phyloP scores from a whole-genome alignment of 1,139 yeast genomes.

The Trichomonascaceae sp. region DNA sequence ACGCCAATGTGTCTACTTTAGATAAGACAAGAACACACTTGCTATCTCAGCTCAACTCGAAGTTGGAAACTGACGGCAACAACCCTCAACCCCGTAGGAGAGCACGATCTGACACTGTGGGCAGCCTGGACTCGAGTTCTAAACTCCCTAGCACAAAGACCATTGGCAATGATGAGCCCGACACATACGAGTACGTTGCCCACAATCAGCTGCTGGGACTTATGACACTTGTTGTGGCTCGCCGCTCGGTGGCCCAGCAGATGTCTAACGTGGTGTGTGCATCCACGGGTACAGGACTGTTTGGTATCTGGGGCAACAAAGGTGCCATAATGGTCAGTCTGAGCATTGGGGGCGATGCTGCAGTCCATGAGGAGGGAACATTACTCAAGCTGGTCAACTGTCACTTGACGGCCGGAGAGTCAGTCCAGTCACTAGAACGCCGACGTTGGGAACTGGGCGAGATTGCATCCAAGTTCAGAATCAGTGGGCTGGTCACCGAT shows the following conservation, averaged over 20 bases:
- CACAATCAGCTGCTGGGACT: slow-evolving; percentile 38
- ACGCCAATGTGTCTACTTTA: slow-evolving; percentile 31
- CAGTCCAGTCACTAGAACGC: slow-evolving; percentile 30
- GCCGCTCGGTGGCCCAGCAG: slow-evolving; percentile 22
- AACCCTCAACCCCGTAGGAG: too few relatives aligned
- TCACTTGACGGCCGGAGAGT: slow-evolving; percentile 64
- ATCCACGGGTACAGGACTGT: slow-evolving; percentile 41
- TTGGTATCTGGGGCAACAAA: slow-evolving; percentile 48
- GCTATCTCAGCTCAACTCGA: not conserved
- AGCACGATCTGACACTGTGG: not conserved
- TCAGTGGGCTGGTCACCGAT: slow-evolving; percentile 11
- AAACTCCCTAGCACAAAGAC: not conserved
- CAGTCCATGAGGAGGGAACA: slow-evolving; percentile 24
- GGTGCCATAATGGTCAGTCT: slow-evolving; percentile 36
- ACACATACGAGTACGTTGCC: slow-evolving; percentile 21
- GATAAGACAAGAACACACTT: slow-evolving; percentile 19
- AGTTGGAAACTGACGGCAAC: too few relatives aligned
- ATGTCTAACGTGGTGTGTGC: slow-evolving; percentile 27
- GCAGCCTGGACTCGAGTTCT: not conserved
- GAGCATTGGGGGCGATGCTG: slow-evolving; percentile 20
- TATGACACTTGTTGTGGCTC: slow-evolving; percentile 31
- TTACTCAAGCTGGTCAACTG: slow-evolving; percentile 44
- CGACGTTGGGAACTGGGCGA: slow-evolving; percentile 34
- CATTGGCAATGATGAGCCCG: slow-evolving; percentile 2
- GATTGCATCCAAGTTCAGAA: slow-evolving; percentile 21